Percentiles rank a stretch among this genome's conserved stretches.
phyloP scores from a whole-genome alignment of 805 yeast genomes.

The Teunomyces barrocoloradensis region DNA sequence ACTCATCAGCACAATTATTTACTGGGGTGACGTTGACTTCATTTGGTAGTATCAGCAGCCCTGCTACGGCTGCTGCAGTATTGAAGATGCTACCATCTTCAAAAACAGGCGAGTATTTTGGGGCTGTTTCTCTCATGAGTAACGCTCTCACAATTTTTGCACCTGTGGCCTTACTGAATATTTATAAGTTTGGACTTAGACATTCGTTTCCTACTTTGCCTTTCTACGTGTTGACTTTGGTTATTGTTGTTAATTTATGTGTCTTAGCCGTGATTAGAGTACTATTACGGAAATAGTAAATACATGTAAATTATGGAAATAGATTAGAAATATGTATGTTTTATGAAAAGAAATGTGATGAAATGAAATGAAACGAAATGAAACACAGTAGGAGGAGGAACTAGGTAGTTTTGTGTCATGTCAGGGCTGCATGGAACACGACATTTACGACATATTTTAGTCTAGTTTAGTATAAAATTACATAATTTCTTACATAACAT shows the following conservation, averaged over 20 bases:
- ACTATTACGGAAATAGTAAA: not conserved
- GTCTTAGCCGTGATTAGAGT: not conserved
- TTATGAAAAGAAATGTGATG: too few relatives aligned
- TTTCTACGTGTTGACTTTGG: slow-evolving; percentile 8
- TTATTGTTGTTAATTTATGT: not conserved
- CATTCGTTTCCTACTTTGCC: slow-evolving; percentile 14
- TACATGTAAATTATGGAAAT: too few relatives aligned
- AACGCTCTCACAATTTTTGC: slow-evolving; percentile 45
- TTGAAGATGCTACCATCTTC: slow-evolving; percentile 59
- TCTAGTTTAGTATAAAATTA: not conserved
- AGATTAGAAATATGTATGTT: too few relatives aligned
- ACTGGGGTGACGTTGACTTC: slow-evolving; percentile 4
- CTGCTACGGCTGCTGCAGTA: slow-evolving; percentile 57
- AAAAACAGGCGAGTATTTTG: slow-evolving; percentile 67
- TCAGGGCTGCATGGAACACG: not conserved
- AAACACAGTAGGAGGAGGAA: not conserved
- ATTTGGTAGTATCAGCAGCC: slow-evolving; percentile 47
- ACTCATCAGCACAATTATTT: slow-evolving; percentile 2
- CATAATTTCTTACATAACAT: too few relatives aligned
- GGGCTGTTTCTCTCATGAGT: slow-evolving; percentile 60
- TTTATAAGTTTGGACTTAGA: slow-evolving; percentile 34
- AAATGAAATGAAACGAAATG: not conserved
- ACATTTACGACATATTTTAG: not conserved
- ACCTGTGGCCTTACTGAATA: slow-evolving; percentile 46
- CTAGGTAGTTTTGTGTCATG: not conserved